These are phyloP conservation scores for Tubosaeta brunneosetosa DNA, from an alignment of 768 basidiomycete species.

Conservation along the genomic window DNA sequence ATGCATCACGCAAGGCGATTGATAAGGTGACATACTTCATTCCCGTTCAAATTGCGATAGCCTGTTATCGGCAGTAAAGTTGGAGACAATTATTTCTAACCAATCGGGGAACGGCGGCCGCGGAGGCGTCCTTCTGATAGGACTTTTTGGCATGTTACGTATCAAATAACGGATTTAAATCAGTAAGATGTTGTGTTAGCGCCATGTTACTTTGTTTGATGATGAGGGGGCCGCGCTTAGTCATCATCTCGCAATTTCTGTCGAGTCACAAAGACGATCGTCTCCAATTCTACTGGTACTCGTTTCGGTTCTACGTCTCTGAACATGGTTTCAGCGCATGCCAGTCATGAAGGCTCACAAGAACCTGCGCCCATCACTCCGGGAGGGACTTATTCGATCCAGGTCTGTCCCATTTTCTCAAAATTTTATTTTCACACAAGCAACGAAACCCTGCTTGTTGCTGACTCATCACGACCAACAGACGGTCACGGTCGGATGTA, in stretches of 20 bases:
- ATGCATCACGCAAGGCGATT: neutral
- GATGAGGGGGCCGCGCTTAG: constrained; percentile 15
- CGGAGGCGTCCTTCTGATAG: neutral
- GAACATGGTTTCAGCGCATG: constrained; percentile 29
- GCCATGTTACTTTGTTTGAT: neutral
- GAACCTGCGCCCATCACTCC: constrained; percentile 62
- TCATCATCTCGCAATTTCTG: constrained; percentile 8
- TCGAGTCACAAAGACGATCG: constrained; percentile 6
- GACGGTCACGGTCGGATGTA: constrained; percentile 92
- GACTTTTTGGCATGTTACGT: neutral
- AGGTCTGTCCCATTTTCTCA: constrained; percentile 44
- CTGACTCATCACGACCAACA: constrained; percentile 38
- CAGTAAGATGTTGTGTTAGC: neutral
- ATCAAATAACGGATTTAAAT: neutral
- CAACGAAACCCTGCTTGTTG: constrained; percentile 5
- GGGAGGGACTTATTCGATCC: constrained; percentile 73
- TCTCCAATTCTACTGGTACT: constrained; percentile 1
- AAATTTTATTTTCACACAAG: constrained; percentile 25
- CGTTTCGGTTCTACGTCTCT: neutral
- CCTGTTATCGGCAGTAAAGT: neutral
- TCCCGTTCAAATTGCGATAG: neutral
- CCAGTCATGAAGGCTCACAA: constrained; percentile 32
- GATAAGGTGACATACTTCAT: neutral
- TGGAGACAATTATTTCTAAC: neutral
- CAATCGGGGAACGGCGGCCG: neutral